Percentiles rank a stretch among this genome's conserved stretches.
Evolutionary conservation across 805 yeast species (phyloP).

Genomic region (Ogataea paradorogensis): DNA sequence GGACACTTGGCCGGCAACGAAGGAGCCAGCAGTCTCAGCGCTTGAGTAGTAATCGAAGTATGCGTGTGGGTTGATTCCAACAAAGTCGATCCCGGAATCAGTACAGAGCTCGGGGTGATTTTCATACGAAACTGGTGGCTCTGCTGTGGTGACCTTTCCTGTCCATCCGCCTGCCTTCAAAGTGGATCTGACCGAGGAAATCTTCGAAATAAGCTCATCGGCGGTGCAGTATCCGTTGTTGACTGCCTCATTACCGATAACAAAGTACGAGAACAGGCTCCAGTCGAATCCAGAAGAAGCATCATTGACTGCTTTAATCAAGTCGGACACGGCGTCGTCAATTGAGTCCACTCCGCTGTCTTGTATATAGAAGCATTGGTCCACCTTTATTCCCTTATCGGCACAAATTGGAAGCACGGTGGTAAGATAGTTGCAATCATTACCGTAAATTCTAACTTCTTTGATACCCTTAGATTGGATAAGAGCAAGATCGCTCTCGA

Average conservation of each 20-base stretch:
- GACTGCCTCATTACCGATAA: slow-evolving; percentile 89
- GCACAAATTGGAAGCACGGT: slow-evolving; percentile 62
- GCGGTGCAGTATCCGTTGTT: slow-evolving; percentile 59
- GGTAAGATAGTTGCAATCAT: slow-evolving; percentile 72
- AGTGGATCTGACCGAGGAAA: slow-evolving; percentile 56
- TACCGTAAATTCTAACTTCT: slow-evolving; percentile 76
- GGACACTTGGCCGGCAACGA: slow-evolving; percentile 59
- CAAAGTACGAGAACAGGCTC: slow-evolving; percentile 72
- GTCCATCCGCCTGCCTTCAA: slow-evolving; percentile 68
- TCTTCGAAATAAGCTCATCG: slow-evolving; percentile 60
- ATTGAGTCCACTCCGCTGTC: slow-evolving; percentile 65
- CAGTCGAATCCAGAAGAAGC: slow-evolving; percentile 50
- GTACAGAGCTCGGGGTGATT: slow-evolving; percentile 67
- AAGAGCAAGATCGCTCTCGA: slow-evolving; percentile 54
- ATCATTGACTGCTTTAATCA: slow-evolving; percentile 12
- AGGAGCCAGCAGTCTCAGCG: slow-evolving; percentile 70
- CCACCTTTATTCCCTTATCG: slow-evolving; percentile 62
- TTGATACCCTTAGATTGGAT: slow-evolving; percentile 62
- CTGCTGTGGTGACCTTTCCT: slow-evolving; percentile 80
- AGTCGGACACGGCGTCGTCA: slow-evolving; percentile 51
- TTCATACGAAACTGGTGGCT: slow-evolving; percentile 77
- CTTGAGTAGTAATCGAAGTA: slow-evolving; percentile 65
- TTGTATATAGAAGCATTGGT: slow-evolving; percentile 86
- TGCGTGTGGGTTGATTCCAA: slow-evolving; percentile 84
- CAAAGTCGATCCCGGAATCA: slow-evolving; percentile 67